Evolutionary conservation across 768 basidiomycete genomes (phyloP).

Genomic region (Neoboletus subvelutipes): DNA sequence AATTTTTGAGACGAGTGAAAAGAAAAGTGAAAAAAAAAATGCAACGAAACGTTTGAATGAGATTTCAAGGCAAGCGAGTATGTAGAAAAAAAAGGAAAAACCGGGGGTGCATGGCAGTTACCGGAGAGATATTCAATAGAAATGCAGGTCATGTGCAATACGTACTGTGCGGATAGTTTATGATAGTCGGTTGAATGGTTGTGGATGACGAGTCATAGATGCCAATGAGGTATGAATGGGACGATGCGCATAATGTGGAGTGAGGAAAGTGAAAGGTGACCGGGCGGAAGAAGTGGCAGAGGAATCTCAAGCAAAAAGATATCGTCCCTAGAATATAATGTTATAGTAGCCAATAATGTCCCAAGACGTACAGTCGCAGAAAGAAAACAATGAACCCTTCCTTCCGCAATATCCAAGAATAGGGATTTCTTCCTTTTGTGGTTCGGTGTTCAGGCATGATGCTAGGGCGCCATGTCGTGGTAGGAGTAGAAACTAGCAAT

Average conservation of each 20-base stretch:
- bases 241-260: slow-evolving; percentile 7
- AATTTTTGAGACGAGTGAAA: background rate
- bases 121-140: slow-evolving; percentile 26
- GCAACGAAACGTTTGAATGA: background rate
- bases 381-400: slow-evolving; percentile 8
- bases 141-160: slow-evolving; percentile 31
- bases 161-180: slow-evolving; percentile 29
- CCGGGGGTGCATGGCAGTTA: slow-evolving; percentile 1
- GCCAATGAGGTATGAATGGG: slow-evolving; percentile 12
- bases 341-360: slow-evolving; percentile 36
- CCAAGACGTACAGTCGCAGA: slow-evolving; percentile 34
- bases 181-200: slow-evolving; percentile 16
- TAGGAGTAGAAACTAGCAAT: slow-evolving; percentile 1
- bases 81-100: background rate
- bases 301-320: slow-evolving; percentile 29
- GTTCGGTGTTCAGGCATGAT: slow-evolving; percentile 4
- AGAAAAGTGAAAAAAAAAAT: background rate
- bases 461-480: background rate
- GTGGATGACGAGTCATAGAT: slow-evolving; percentile 28
- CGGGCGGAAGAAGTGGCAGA: slow-evolving; percentile 4
- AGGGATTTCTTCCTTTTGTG: slow-evolving; percentile 5
- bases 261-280: slow-evolving; percentile 13
- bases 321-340: slow-evolving; percentile 36
- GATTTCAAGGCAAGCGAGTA: background rate
- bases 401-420: slow-evolving; percentile 24